Evolutionary conservation across 2,329 filamentous ascomycete species (phyloP).

Genomic region (Aschersonia sp.): DNA sequence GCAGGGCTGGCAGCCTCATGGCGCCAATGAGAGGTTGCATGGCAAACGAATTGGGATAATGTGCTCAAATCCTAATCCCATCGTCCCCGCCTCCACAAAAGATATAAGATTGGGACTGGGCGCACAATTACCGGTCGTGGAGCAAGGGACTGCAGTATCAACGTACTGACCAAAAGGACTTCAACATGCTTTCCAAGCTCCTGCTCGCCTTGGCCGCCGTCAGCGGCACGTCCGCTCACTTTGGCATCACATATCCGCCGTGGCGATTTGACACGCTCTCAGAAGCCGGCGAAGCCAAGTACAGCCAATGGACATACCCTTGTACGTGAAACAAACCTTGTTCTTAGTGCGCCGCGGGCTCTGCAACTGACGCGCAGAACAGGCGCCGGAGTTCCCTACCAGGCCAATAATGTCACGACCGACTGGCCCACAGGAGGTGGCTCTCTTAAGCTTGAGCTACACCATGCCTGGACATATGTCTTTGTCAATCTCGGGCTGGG

Average conservation of each 20-base stretch:
- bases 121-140: background rate
- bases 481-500: slow-evolving; percentile 38
- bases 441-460: slow-evolving; percentile 30
- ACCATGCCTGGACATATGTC: slow-evolving; percentile 37
- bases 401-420: slow-evolving; percentile 26
- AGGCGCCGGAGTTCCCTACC: slow-evolving; percentile 34
- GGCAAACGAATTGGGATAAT: background rate
- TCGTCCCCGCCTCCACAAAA: background rate
- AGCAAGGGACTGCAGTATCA: background rate
- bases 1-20: background rate
- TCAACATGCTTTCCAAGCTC: slow-evolving; percentile 16
- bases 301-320: slow-evolving; percentile 35
- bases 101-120: background rate
- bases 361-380: background rate
- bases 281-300: slow-evolving; percentile 19
- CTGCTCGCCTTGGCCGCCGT: slow-evolving; percentile 19
- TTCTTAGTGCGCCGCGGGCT: too few species aligned
- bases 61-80: background rate
- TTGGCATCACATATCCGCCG: slow-evolving; percentile 28
- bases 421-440: slow-evolving; percentile 39
- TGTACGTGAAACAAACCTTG: slow-evolving; percentile 20
- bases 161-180: background rate
- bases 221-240: slow-evolving; percentile 30
- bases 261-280: slow-evolving; percentile 34
- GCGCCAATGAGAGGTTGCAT: background rate